Evolutionary conservation across 371 early-diverging fungal genomes (phyloP).

Genomic region (Quaeritorhiza haematococci): DNA sequence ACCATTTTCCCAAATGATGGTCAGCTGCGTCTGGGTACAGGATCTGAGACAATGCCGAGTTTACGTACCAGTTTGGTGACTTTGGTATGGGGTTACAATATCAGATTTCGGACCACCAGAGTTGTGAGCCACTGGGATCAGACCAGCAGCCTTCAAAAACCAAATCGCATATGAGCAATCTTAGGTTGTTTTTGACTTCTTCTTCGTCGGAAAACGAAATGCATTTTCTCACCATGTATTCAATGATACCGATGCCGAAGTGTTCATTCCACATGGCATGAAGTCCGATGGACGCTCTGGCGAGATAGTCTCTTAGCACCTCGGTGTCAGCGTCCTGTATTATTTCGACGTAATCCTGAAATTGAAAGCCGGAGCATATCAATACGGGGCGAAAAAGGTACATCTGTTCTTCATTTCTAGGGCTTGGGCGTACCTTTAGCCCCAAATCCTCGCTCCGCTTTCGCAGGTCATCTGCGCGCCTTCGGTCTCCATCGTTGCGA

Average conservation of each 20-base stretch:
- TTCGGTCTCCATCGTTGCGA: slow-evolving; percentile 74
- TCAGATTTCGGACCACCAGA: slow-evolving; percentile 93
- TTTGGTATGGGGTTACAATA: slow-evolving; percentile 65
- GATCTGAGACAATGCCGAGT: not conserved
- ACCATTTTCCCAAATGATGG: no score
- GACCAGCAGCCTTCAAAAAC: slow-evolving; percentile 70
- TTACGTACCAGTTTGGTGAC: slow-evolving; percentile 29
- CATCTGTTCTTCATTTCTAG: not conserved
- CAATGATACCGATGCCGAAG: slow-evolving; percentile 95
- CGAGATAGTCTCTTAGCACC: slow-evolving; percentile 54
- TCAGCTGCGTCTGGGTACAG: slow-evolving; percentile 7
- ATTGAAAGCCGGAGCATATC: not conserved
- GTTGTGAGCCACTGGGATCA: slow-evolving; percentile 85
- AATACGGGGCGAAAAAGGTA: not conserved
- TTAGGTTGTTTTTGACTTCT: no score
- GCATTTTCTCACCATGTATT: slow-evolving; percentile 74
- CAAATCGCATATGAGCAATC: not conserved
- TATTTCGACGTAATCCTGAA: slow-evolving; percentile 67
- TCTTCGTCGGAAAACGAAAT: not conserved
- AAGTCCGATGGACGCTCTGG: slow-evolving; percentile 68
- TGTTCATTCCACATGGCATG: slow-evolving; percentile 97
- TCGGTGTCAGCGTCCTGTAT: slow-evolving; percentile 77
- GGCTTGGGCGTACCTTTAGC: slow-evolving; percentile 42
- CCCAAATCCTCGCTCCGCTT: slow-evolving; percentile 42
- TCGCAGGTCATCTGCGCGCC: slow-evolving; percentile 60